These are phyloP conservation scores for Trichoderma sp. DNA, from an alignment of 2,329 filamentous ascomycete species.

Conservation along the genomic window DNA sequence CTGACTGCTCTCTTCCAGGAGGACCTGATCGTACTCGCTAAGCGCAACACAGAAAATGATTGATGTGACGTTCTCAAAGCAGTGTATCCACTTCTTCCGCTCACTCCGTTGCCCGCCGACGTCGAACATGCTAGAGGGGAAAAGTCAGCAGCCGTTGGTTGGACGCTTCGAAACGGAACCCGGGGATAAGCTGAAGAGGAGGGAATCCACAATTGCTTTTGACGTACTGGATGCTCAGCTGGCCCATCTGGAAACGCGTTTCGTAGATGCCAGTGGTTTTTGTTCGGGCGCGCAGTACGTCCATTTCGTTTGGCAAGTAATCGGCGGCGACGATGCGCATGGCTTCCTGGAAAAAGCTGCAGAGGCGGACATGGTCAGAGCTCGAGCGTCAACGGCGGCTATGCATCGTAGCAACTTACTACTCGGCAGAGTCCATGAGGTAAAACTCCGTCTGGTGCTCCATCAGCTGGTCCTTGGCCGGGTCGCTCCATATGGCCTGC, in stretches of 20 bases:
- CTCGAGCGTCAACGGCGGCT: neutral
- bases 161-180: slow-evolving; percentile 4
- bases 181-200: neutral
- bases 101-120: slow-evolving; percentile 96
- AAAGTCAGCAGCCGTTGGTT: slow-evolving; percentile 29
- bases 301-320: slow-evolving; percentile 91
- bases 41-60: slow-evolving; percentile 99
- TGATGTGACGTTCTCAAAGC: slow-evolving; percentile 98
- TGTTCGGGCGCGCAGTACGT: slow-evolving; percentile 91
- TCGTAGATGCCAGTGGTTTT: slow-evolving; percentile 99
- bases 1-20: slow-evolving; percentile 96
- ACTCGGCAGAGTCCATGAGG: slow-evolving; percentile 97
- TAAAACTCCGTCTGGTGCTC: slow-evolving; percentile 98
- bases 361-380: neutral
- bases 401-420: slow-evolving; percentile 61
- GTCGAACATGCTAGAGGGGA: slow-evolving; percentile 84
- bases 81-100: slow-evolving; percentile 99
- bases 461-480: slow-evolving; percentile 78
- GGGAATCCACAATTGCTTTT: neutral
- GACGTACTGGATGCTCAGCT: slow-evolving; percentile 94
- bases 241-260: slow-evolving; percentile 97
- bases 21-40: slow-evolving; percentile 96
- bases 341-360: slow-evolving; percentile 94
- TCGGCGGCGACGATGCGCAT: slow-evolving; percentile 78
- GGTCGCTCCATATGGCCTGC: slow-evolving; percentile 86